Percentiles rank a stretch among this genome's conserved stretches.
Conservation (phyloP, 371 early-diverging fungal genomes). For the Choanephora cucurbitarum region DNA sequence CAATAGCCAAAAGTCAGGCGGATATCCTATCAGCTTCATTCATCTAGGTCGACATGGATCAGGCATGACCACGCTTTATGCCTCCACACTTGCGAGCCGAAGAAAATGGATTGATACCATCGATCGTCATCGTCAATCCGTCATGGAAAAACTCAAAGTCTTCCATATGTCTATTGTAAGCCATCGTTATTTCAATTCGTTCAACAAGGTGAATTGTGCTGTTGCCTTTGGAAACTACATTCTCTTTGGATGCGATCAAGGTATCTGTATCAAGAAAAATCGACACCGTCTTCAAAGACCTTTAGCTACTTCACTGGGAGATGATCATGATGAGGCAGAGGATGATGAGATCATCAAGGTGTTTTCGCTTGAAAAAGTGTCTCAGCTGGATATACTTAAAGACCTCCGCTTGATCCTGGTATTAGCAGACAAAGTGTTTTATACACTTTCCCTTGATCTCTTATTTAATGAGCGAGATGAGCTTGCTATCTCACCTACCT, state of each 20-base stretch:
- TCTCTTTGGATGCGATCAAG: conserved; percentile 48
- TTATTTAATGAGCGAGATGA: neutral
- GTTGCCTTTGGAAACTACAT: conserved; percentile 35
- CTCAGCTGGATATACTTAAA: conserved; percentile 83
- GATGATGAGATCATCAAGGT: conserved; percentile 50
- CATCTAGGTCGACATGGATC: conserved; percentile 76
- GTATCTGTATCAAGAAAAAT: conserved; percentile 42
- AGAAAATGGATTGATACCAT: conserved; percentile 86
- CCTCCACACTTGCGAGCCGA: conserved; percentile 72
- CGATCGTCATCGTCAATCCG: conserved; percentile 64
- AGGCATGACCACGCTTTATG: conserved; percentile 71
- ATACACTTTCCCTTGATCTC: conserved; percentile 71
- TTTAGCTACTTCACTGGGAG: too few species aligned
- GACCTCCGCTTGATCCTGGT: conserved; percentile 77
- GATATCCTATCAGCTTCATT: conserved; percentile 69
- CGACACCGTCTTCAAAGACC: neutral
- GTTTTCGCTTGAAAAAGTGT: conserved; percentile 78
- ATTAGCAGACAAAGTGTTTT: conserved; percentile 80
- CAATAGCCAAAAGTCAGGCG: conserved; percentile 29
- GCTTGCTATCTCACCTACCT: neutral
- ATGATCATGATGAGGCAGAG: conserved; percentile 8
- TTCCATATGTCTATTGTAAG: conserved; percentile 57
- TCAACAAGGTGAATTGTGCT: conserved; percentile 40
- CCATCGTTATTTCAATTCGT: conserved; percentile 35
- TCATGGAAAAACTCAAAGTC: conserved; percentile 59